Evolutionary conservation across 177 flowering plant species (phyloP).

Genomic region (Vitis hybrid): DNA sequence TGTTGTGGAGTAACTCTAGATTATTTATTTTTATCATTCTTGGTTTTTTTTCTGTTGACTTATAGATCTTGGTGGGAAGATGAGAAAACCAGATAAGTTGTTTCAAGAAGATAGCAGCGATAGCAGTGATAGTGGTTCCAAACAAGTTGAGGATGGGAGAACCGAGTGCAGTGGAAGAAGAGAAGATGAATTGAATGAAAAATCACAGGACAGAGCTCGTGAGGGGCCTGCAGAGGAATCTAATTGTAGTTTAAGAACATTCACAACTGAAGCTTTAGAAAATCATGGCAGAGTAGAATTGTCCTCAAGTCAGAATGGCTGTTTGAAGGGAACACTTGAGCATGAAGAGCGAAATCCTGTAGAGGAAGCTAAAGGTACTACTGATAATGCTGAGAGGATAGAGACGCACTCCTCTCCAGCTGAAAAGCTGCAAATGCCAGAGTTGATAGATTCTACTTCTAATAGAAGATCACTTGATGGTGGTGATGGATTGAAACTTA

Average conservation of each 20-base stretch:
- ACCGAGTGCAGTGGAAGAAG: conserved; percentile 12
- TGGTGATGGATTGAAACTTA: conserved; percentile 8
- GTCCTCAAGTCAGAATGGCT: conserved; percentile 13
- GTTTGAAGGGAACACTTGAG: conserved; percentile 6
- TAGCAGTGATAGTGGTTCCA: conserved; percentile 5
- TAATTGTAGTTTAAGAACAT: conserved; percentile 15
- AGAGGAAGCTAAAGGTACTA: conserved; percentile 6
- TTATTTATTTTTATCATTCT: not conserved
- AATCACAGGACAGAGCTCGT: conserved; percentile 3
- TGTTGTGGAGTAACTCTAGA: not conserved
- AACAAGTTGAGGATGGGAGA: conserved; percentile 19
- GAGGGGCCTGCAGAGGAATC: conserved; percentile 17
- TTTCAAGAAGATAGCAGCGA: conserved; percentile 9
- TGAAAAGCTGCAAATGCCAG: conserved; percentile 14
- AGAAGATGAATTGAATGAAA: conserved; percentile 12
- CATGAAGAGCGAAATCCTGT: conserved; percentile 11
- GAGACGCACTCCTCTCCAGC: conserved; percentile 6
- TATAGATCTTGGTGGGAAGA: conserved; percentile 28
- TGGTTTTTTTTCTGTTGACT: conserved; percentile 1
- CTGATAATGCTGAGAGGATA: conserved; percentile 11
- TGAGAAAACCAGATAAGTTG: conserved; percentile 16
- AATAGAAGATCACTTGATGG: conserved; percentile 9
- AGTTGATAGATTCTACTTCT: conserved; percentile 8
- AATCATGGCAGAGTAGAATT: conserved; percentile 1
- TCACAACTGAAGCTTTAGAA: conserved; percentile 1